Base-by-base conservation (phyloP, 2,329 filamentous ascomycete genomes). In the Grosmannia huntii region DNA sequence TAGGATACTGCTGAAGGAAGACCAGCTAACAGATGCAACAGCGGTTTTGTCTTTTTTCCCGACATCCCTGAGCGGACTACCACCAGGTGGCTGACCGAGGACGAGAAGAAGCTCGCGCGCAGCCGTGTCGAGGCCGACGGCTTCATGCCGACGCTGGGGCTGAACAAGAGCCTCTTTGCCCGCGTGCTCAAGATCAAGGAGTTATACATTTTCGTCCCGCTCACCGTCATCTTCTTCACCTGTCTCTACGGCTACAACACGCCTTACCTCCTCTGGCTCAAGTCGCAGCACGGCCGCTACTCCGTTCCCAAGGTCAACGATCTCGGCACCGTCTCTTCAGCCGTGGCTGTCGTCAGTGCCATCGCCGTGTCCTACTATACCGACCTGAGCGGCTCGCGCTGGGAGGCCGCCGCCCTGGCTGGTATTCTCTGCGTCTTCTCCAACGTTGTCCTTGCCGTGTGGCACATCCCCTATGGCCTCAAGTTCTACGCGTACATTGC, bases 391-490 rank as follows among this genome's bases (percentile, higher is more conserved):
- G 56, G 56, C 49, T 28, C 23, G 5, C 31, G 56, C 19, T 57
- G 49, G 48, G 56, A 57, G 12, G 48, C 49, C 16, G 49, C 36
- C 9, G 5, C 46, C 1, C 12, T 36, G 5, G 56, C 48, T 12
- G 55, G 56, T 12, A 21, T 57, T 19, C 12, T 57, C 49, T 57
- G 56, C 11, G 3, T 58, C n/a, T 58, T 77, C 52, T 75, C 75
- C 2, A 70, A 70, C 5, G 66, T 76, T 9, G 73, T 72, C 53
- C 73, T 78, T 64, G 70, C 76, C 4, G 65, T 76, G 14, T 78
- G 76, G 76, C 66, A 71, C 14, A 75, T 78, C n/a, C 76, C 76
- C 0, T 74, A 70, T 4, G 70, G 67, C 4, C 64, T 76, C n/a
- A 76, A 76, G 71, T 73, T 57, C n/a, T 57, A 31, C 49, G 56